Conservation (phyloP, 31 red algal genomes). For the Bonnemaisonia californica region DNA sequence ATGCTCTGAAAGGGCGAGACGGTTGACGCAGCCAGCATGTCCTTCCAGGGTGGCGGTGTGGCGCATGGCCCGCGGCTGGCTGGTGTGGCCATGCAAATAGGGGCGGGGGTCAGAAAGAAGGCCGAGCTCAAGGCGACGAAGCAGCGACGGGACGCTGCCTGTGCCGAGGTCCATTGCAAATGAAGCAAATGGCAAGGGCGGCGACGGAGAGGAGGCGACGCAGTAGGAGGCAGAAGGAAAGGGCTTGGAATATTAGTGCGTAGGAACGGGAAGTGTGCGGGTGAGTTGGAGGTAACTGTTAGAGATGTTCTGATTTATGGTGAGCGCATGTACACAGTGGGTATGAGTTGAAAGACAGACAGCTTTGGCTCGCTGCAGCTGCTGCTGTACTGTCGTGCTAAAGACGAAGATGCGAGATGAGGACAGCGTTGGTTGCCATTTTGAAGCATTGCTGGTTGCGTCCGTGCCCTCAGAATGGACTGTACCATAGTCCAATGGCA, state of each 20-base stretch:
- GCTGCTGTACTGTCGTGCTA: too few relatives aligned
- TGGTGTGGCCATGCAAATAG: slow-evolving; percentile 46
- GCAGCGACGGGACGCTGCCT: slow-evolving; percentile 31
- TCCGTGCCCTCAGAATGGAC: too few relatives aligned
- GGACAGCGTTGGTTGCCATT: too few relatives aligned
- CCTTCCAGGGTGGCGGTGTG: slow-evolving; percentile 22
- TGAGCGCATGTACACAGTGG: too few relatives aligned
- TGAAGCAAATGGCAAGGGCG: not conserved
- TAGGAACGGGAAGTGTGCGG: not conserved
- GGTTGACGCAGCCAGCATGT: slow-evolving; percentile 71
- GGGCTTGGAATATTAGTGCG: not conserved
- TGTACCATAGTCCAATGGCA: too few relatives aligned
- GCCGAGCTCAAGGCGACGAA: slow-evolving; percentile 32
- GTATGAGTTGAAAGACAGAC: too few relatives aligned
- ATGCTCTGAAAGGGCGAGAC: slow-evolving; percentile 55
- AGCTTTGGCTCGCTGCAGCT: too few relatives aligned
- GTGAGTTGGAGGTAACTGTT: too few relatives aligned
- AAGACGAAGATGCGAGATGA: too few relatives aligned
- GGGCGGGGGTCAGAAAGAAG: slow-evolving; percentile 1
- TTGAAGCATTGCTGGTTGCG: too few relatives aligned
- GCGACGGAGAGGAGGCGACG: not conserved
- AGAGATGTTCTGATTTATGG: too few relatives aligned
- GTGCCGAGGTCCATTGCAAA: slow-evolving; percentile 30
- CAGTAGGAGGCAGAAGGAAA: too few relatives aligned
- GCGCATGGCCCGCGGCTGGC: slow-evolving; percentile 20